These are phyloP conservation scores for Aspergillus saccharolyticus DNA, from an alignment of 495 filamentous ascomycete species.

Conservation along the genomic window DNA sequence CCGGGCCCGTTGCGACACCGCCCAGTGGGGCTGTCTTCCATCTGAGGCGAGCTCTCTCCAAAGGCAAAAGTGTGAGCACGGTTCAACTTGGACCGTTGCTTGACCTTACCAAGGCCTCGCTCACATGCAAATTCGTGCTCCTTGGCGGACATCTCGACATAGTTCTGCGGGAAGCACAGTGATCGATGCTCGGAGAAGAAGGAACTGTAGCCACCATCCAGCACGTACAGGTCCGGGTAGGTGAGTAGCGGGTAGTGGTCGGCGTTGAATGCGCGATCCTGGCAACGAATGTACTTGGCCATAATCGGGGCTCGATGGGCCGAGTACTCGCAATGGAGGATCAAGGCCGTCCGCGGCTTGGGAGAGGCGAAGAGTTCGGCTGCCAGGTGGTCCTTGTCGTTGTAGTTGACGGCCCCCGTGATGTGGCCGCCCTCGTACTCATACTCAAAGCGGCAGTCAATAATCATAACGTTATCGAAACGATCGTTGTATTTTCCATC, in stretches of 20 bases:
- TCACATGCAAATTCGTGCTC: slow-evolving; percentile 89
- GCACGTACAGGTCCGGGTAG: slow-evolving; percentile 94
- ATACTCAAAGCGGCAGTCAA: slow-evolving; percentile 98
- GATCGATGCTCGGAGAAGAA: slow-evolving; percentile 76
- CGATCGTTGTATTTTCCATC: slow-evolving; percentile 72
- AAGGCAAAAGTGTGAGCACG: slow-evolving; percentile 95
- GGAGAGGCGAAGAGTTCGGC: slow-evolving; percentile 67
- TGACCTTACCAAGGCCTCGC: slow-evolving; percentile 83
- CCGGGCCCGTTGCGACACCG: slow-evolving; percentile 45
- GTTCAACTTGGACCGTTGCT: slow-evolving; percentile 73
- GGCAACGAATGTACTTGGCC: slow-evolving; percentile 70
- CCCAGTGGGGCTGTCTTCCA: slow-evolving; percentile 78
- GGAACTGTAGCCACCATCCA: slow-evolving; percentile 91
- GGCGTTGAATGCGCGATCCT: slow-evolving; percentile 77
- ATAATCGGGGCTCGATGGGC: slow-evolving; percentile 96
- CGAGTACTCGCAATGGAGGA: slow-evolving; percentile 98
- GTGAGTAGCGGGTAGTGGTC: slow-evolving; percentile 79
- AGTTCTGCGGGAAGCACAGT: slow-evolving; percentile 87
- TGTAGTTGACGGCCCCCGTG: slow-evolving; percentile 85
- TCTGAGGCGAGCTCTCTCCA: slow-evolving; percentile 58
- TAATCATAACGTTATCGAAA: slow-evolving; percentile 73
- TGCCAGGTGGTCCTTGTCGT: slow-evolving; percentile 85
- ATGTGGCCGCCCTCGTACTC: slow-evolving; percentile 98
- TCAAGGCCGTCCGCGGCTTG: slow-evolving; percentile 66
- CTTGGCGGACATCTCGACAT: slow-evolving; percentile 89